These are phyloP conservation scores for Perkinsus chesapeaki DNA, from an alignment of 169 alveolate genomes.

Conservation along the genomic window DNA sequence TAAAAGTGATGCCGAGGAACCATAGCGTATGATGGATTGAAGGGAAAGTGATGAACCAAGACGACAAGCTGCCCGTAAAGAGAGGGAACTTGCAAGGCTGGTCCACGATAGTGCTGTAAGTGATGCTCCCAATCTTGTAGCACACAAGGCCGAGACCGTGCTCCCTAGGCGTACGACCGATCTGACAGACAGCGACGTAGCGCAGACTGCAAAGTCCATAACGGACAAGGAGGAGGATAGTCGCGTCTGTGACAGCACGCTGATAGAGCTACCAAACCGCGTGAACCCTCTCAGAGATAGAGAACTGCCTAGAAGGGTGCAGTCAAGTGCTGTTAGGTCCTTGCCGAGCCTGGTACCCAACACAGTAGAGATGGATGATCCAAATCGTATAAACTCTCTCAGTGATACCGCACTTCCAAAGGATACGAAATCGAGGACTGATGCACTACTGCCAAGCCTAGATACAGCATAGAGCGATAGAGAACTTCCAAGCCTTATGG, in stretches of 20 bases:
- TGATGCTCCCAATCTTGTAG: neutral
- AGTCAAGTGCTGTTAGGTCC: neutral
- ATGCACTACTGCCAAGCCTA: neutral
- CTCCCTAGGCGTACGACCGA: neutral
- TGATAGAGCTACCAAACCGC: neutral
- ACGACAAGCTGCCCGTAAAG: slow-evolving; percentile 2
- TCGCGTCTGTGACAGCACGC: neutral
- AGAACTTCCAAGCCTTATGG: neutral
- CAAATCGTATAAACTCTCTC: neutral
- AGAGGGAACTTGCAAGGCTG: neutral
- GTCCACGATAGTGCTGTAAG: neutral
- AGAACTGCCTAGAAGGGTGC: neutral
- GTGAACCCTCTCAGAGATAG: neutral
- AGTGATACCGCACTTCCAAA: neutral
- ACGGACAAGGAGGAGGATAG: neutral
- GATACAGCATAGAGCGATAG: neutral
- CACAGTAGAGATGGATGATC: neutral
- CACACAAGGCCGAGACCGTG: neutral
- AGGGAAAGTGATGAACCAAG: neutral
- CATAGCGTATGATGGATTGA: neutral
- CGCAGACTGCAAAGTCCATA: neutral
- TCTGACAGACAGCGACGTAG: neutral
- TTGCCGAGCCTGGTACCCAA: neutral
- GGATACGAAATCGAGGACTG: neutral
- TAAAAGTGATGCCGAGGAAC: neutral